Base-by-base conservation (phyloP, 2,329 filamentous ascomycete species). In the Apiospora sp. region DNA sequence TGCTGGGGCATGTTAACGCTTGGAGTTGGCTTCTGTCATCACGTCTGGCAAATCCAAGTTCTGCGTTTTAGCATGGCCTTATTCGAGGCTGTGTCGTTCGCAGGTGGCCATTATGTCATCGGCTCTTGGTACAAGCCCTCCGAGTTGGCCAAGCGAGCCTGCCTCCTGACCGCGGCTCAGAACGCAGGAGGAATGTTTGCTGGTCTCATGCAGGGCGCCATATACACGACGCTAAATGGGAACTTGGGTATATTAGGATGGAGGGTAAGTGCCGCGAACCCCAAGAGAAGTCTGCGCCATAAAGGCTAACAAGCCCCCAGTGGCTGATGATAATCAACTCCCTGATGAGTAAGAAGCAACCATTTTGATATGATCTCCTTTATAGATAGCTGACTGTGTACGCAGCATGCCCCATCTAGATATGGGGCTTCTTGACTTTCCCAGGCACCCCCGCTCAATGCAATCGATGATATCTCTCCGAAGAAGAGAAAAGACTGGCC, bases 1-100 rank as follows among this genome's bases (percentile, higher is more conserved):
- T 91, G 91, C 76, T 90, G 90, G 0, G 76, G 83, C 41, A 91
- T 91, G 86, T 91, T 92, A 87, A 72, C 91, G 27, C 77, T 89
- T 71, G 93, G 91, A 91, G 90, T 88, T 1, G 83, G 85, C 0
- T 80, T 3, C 85, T 82, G 0, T 84, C 87, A 12, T 84, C 82
- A 5, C 87, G 88, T 0, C 81, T 85, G 73, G 80, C 86, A 70
- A 58, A 89, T 92, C 76, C 90, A 90, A 86, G 89, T 85, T 0
- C 89, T 91, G 74, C 86, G 89, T 7, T 87, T 87, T 80, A 86
- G 87, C 76, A 85, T 86, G 76, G 89, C 87, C 12, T 81, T 91
- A 24, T 85, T 86, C 51, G 89, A 91, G 78, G 84, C 87, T 0
- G 86, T 83, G 13, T 89, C 87, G 0, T 91, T 90, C 72, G 86